Percentiles rank a stretch among this genome's conserved stretches.
phyloP scores from a whole-genome alignment of 371 early-diverging fungal genomes.

The Haplosporangium sp. region DNA sequence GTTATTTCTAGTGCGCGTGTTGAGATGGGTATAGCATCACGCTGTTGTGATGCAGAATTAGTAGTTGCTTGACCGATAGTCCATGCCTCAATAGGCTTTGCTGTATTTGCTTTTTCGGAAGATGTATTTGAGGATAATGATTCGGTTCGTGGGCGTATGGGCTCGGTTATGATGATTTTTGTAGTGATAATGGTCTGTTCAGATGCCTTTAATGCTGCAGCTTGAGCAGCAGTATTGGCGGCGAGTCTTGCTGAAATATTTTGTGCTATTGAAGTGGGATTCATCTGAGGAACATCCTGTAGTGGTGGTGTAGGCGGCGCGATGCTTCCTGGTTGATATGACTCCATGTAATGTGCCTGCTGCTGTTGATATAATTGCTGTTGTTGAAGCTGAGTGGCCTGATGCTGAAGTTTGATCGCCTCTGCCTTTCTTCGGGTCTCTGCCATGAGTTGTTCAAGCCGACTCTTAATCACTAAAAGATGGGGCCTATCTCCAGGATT shows the following conservation, averaged over 20 bases:
- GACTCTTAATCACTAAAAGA: conserved; percentile 37
- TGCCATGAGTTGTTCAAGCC: conserved; percentile 42
- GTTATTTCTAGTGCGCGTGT: conserved; percentile 26
- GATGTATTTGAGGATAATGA: not conserved
- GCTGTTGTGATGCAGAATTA: conserved; percentile 12
- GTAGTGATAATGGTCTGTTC: conserved; percentile 21
- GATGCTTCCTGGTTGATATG: conserved; percentile 19
- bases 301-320: conserved; percentile 29
- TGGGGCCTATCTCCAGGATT: conserved; percentile 45
- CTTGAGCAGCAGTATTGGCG: conserved; percentile 6
- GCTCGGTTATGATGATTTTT: conserved; percentile 17
- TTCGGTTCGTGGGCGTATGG: conserved; percentile 6
- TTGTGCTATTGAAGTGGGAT: not conserved
- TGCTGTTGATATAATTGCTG: conserved; percentile 31
- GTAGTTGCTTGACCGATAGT: conserved; percentile 36
- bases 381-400: conserved; percentile 17
- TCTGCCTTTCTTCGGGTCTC: conserved; percentile 21
- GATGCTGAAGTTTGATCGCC: conserved; percentile 12
- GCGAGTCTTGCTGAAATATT: not conserved
- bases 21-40: conserved; percentile 46
- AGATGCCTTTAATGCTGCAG: conserved; percentile 1
- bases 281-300: conserved; percentile 5
- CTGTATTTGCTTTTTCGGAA: not conserved
- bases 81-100: conserved; percentile 40
- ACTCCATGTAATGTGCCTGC: conserved; percentile 18